Evolutionary conservation across 202 grass and related monocot species (phyloP).

Genomic region (Digitaria exilis): DNA sequence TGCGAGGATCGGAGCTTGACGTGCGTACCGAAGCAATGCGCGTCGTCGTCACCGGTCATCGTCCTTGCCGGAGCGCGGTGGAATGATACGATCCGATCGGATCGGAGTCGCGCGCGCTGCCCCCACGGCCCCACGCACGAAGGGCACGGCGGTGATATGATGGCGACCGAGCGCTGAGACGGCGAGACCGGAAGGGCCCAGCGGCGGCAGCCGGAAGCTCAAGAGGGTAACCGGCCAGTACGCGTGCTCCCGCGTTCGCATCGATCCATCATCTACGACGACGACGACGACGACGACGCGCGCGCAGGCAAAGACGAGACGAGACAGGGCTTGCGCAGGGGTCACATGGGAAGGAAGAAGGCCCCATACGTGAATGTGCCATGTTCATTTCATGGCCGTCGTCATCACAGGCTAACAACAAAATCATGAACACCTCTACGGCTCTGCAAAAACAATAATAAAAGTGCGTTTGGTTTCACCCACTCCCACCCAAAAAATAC

Average conservation of each 20-base stretch:
- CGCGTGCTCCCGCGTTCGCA: not conserved
- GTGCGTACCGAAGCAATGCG: too few relatives aligned
- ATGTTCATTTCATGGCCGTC: not conserved
- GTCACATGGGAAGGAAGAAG: constrained; percentile 39
- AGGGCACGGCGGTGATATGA: not conserved
- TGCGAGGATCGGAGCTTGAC: too few relatives aligned
- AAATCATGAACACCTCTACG: too few relatives aligned
- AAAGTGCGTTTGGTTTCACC: too few relatives aligned
- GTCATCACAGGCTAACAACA: too few relatives aligned
- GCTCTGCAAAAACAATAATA: too few relatives aligned
- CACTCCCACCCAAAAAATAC: too few relatives aligned
- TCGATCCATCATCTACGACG: not conserved
- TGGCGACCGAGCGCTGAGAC: not conserved
- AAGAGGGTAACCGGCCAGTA: not conserved
- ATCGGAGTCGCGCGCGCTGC: not conserved
- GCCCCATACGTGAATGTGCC: constrained; percentile 17
- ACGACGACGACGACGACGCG: too few relatives aligned
- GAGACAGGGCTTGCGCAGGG: constrained; percentile 18
- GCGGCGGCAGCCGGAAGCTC: not conserved
- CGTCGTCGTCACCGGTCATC: not conserved
- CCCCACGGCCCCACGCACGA: not conserved
- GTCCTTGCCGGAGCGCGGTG: not conserved
- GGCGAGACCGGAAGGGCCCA: constrained; percentile 13
- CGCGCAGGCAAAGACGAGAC: too few relatives aligned
- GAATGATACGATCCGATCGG: too few relatives aligned